Base-by-base conservation (phyloP, 140 eudicot species). In the Stevia rebaudiana region DNA sequence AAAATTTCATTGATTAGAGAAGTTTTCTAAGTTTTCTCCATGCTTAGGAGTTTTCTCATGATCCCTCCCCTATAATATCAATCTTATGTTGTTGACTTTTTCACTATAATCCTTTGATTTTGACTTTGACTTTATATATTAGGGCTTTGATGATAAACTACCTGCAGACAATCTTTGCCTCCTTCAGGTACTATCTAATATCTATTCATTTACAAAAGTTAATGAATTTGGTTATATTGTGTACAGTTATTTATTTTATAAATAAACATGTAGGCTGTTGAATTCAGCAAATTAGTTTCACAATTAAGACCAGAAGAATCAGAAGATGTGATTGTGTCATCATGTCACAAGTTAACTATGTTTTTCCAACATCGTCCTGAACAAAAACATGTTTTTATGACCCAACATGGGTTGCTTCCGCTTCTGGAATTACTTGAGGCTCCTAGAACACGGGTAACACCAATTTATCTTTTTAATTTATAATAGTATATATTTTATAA, bases 331-430 rank as follows among this genome's bases (percentile, higher is more conserved):
- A 82, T 92, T 48, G 83, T 88, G 66, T 83, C 95, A 57, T 78
- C 98, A n/a, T 92, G 98, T 69, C 96, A 79, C 77, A 92, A 85
- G 78, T 73, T 92, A 71, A 83, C 80, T 31, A 61, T 80, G 58
- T 92, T 92, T 72, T 92, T 92, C 60, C 87, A 80, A 40, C 98
- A 88, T 39, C 87, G 96, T 54, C 89, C 95, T 46, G 98, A 88
- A 78, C 96, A 92, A 82, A 92, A 92, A 70, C 75, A 83, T 68
- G 95, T 88, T 42, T 92, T 92, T 74, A 82, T 92, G 78, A 88
- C 92, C 44, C 96, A 92, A 71, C 95, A 92, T 67, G 96, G 98
- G 43, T 78, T 92, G 71, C 96, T 92, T 62, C 96, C 98, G 64
- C 78, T 92, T 55, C 67, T 85, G 84, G 98, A 92, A 62, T 76